Evolutionary conservation across 768 basidiomycete species (phyloP).

Genomic region (Paxillus ammoniavirescens): DNA sequence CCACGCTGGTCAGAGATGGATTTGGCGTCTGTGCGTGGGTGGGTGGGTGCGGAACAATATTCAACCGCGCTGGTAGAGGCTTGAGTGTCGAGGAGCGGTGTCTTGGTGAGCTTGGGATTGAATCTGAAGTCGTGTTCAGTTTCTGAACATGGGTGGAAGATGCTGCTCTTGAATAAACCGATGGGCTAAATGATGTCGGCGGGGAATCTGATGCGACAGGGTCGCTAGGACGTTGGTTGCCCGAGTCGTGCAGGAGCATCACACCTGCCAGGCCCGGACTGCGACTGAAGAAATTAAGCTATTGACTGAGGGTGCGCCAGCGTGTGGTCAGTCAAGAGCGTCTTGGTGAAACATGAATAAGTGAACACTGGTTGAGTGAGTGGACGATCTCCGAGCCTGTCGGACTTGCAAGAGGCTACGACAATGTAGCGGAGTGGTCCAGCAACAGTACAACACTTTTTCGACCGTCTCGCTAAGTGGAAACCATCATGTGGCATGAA

Average conservation of each 20-base stretch:
- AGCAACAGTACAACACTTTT: too few relatives aligned
- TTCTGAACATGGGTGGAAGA: neutral
- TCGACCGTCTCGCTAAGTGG: too few relatives aligned
- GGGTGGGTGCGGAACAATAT: neutral
- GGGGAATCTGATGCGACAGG: neutral
- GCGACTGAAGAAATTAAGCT: too few relatives aligned
- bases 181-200: neutral
- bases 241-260: neutral
- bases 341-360: too few relatives aligned
- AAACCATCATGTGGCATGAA: too few relatives aligned
- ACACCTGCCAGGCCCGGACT: too few relatives aligned
- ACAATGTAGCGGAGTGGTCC: too few relatives aligned
- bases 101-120: conserved; percentile 10
- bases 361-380: too few relatives aligned
- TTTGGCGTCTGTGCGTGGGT: neutral
- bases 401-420: too few relatives aligned
- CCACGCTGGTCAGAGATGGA: neutral
- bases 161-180: neutral
- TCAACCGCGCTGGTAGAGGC: conserved; percentile 8
- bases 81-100: conserved; percentile 22
- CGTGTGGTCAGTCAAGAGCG: too few relatives aligned
- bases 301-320: too few relatives aligned
- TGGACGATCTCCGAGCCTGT: too few relatives aligned
- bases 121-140: neutral
- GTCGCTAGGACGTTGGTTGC: neutral